Evolutionary conservation across 768 basidiomycete genomes (phyloP), one percentile per base, ranked within the genome.

Genomic region (Rhizopogon rudus): DNA sequence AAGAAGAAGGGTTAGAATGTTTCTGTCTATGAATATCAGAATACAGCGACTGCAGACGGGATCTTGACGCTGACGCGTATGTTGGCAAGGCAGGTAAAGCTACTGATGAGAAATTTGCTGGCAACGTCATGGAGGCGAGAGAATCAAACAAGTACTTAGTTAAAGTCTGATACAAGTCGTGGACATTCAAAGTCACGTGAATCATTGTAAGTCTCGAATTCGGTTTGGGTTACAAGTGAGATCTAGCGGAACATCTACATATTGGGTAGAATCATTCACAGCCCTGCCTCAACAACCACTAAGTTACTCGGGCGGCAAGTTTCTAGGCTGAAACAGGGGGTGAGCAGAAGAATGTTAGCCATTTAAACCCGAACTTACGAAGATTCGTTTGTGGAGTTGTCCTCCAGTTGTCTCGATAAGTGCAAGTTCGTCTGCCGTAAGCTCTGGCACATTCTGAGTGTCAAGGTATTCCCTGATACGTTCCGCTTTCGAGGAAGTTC

Each of bases 11-110:
- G 67, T 98, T 95, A 1, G 91, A 87, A 46, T 82, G 75, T 62
- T 88, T 91, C 71, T 95, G 92, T 12, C 84, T 77, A 0, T 89
- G 83, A 55, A 95, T 84, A 65, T 95, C 93, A 7, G 93, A 88
- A 71, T 95, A 98, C 6, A 98, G 76, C 0, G 93, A 83, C 58
- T 88, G 84, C 0, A 92, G 75, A 7, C 90, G 83, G 22, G 79
- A 63, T 9, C 63, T 69, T 14, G 72, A 67, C 3, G 63, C 71
- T 9, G 66, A 62, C 12, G 61, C 57, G 13, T 69, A 71, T 17
- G 63, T 64, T 52, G 67, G 52, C 12, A 66, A 65, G 2, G 65
- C 60, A 52, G 68, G 52, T 12, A 73, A 60, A 37, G 31, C 28
- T 35, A 22, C 44, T 6, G 44, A 48, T 14, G 35, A 44, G 13